phyloP scores from a whole-genome alignment of 2,329 filamentous ascomycete species.

The Cladosporium sp. region DNA sequence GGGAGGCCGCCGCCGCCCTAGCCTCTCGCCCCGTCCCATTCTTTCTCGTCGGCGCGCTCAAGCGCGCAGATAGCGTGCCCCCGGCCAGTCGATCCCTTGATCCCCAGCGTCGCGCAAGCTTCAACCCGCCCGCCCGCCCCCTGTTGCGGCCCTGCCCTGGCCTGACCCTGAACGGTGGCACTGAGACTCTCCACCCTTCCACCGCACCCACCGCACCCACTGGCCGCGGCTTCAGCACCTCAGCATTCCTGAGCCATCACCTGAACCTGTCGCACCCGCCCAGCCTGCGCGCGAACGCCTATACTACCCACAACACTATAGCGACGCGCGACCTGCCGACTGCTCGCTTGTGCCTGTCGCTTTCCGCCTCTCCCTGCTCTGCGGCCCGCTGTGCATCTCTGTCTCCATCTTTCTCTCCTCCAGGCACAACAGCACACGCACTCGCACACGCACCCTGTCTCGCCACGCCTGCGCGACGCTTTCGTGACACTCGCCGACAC shows the following conservation, averaged over 20 bases:
- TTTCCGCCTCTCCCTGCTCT: neutral
- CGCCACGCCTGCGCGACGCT: neutral
- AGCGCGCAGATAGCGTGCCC: neutral
- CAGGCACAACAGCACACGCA: neutral
- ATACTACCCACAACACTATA: neutral
- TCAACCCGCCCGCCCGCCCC: neutral
- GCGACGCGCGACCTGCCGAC: neutral
- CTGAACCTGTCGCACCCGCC: neutral
- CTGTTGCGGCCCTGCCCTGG: neutral
- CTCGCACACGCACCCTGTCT: neutral
- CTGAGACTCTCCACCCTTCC: neutral
- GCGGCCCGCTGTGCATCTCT: conserved; percentile 4
- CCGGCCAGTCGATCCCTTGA: neutral
- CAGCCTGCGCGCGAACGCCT: conserved; percentile 4
- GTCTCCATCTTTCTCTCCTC: conserved; percentile 4
- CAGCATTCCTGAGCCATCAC: too few relatives aligned
- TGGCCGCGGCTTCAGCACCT: too few relatives aligned
- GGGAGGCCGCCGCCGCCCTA: neutral
- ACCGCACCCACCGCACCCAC: neutral
- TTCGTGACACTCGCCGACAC: too few relatives aligned
- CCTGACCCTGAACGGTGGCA: neutral
- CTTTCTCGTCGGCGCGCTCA: neutral
- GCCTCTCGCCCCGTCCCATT: neutral
- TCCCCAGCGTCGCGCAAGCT: neutral
- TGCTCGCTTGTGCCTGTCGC: neutral